Percentiles rank a stretch among this genome's conserved stretches.
Evolutionary conservation across 129 eudicot species (phyloP).

Genomic region (Arctium minus): DNA sequence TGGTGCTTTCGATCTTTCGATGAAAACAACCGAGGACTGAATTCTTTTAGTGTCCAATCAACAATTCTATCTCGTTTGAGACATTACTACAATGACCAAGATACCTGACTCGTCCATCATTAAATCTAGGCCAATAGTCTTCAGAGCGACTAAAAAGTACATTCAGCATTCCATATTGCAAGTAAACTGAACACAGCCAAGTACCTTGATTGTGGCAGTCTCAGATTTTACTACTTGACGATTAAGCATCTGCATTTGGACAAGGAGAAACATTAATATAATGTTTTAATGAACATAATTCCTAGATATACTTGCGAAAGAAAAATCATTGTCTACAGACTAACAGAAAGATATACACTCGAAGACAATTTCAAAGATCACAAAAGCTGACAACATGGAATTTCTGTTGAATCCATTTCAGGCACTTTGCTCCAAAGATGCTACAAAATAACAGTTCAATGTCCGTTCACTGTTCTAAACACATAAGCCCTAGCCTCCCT

Average conservation of each 20-base stretch:
- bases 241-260: conserved; percentile 69
- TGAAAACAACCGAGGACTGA: not conserved
- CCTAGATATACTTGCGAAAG: not conserved
- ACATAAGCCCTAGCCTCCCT: not conserved
- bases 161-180: not conserved
- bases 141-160: not conserved
- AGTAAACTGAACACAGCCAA: not conserved
- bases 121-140: not conserved
- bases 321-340: not conserved
- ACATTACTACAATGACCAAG: not conserved
- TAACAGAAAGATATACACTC: not conserved
- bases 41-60: not conserved
- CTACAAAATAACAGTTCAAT: not conserved
- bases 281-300: not conserved
- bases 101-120: not conserved
- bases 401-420: not conserved
- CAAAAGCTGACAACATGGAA: not conserved
- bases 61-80: not conserved
- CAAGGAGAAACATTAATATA: conserved; percentile 2
- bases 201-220: conserved; percentile 84
- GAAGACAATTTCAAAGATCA: not conserved
- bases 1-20: not conserved
- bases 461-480: not conserved
- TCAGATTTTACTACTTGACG: conserved; percentile 92
- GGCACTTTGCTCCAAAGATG: not conserved